Conservation (phyloP, 352 stramenopile species). For the Globisporangium recalcitrans region DNA sequence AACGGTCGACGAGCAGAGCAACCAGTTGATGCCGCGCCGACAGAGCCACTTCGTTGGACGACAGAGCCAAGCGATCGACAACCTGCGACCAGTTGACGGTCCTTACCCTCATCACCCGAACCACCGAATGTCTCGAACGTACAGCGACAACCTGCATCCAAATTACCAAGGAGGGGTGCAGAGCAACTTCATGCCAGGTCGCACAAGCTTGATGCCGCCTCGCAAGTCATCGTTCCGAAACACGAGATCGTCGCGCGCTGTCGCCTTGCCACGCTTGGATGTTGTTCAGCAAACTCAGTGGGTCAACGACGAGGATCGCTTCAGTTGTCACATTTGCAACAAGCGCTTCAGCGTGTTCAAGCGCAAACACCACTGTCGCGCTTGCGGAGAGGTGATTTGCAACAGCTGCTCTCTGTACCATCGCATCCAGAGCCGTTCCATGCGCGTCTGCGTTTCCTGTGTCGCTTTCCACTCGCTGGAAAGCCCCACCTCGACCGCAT, state of each 20-base stretch:
- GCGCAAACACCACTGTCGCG: slow-evolving; percentile 83
- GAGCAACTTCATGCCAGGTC: slow-evolving; percentile 17
- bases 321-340: slow-evolving; percentile 86
- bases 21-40: slow-evolving; percentile 40
- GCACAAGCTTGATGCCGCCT: slow-evolving; percentile 26
- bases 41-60: slow-evolving; percentile 23
- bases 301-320: slow-evolving; percentile 82
- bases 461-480: slow-evolving; percentile 79
- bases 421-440: slow-evolving; percentile 76
- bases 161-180: slow-evolving; percentile 23
- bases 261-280: slow-evolving; percentile 66
- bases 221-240: slow-evolving; percentile 76
- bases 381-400: slow-evolving; percentile 85
- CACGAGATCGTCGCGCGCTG: slow-evolving; percentile 66
- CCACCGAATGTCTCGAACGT: slow-evolving; percentile 34
- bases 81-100: slow-evolving; percentile 45
- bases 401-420: slow-evolving; percentile 80
- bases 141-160: slow-evolving; percentile 36
- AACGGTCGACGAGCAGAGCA: slow-evolving; percentile 68
- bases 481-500: slow-evolving; percentile 59
- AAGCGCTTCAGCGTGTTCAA: slow-evolving; percentile 88
- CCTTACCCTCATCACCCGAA: slow-evolving; percentile 24
- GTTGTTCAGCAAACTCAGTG: slow-evolving; percentile 78
- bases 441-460: slow-evolving; percentile 83
- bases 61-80: slow-evolving; percentile 35